These are phyloP conservation scores for Penicillium mononematosum DNA, from an alignment of 495 filamentous ascomycete genomes.

Conservation along the genomic window DNA sequence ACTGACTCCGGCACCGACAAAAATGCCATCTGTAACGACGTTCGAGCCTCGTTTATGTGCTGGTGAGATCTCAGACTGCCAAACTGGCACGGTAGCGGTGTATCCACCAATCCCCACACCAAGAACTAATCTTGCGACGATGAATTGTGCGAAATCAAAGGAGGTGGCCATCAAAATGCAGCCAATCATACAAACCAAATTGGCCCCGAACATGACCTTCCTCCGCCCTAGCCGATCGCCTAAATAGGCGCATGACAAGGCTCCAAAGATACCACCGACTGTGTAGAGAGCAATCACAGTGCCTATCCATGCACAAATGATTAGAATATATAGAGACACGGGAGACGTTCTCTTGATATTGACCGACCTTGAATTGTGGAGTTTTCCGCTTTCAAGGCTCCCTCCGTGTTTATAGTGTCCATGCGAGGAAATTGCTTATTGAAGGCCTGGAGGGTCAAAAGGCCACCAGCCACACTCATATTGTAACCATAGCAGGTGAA, in stretches of 20 bases:
- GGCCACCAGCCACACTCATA: constrained; percentile 46
- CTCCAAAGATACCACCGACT: constrained; percentile 33
- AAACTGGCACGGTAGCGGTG: constrained; percentile 44
- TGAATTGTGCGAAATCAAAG: constrained; percentile 34
- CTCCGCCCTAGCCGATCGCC: constrained; percentile 29
- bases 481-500: constrained; percentile 56
- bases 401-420: constrained; percentile 49
- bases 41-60: constrained; percentile 38
- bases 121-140: constrained; percentile 54
- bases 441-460: constrained; percentile 44
- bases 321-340: neutral
- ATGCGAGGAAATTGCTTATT: constrained; percentile 50
- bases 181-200: constrained; percentile 34
- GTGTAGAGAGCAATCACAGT: constrained; percentile 36
- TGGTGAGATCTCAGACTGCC: constrained; percentile 50
- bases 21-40: constrained; percentile 40
- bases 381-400: constrained; percentile 30
- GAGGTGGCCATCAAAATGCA: constrained; percentile 41
- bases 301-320: constrained; percentile 9
- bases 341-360: neutral
- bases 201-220: constrained; percentile 32
- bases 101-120: constrained; percentile 58
- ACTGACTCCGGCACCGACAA: constrained; percentile 54
- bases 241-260: constrained; percentile 30
- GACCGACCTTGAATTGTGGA: constrained; percentile 43